Percentiles rank a stretch among this genome's conserved stretches.
Evolutionary conservation across 1,139 yeast genomes (phyloP).

Genomic region (Geotrichum australiense): DNA sequence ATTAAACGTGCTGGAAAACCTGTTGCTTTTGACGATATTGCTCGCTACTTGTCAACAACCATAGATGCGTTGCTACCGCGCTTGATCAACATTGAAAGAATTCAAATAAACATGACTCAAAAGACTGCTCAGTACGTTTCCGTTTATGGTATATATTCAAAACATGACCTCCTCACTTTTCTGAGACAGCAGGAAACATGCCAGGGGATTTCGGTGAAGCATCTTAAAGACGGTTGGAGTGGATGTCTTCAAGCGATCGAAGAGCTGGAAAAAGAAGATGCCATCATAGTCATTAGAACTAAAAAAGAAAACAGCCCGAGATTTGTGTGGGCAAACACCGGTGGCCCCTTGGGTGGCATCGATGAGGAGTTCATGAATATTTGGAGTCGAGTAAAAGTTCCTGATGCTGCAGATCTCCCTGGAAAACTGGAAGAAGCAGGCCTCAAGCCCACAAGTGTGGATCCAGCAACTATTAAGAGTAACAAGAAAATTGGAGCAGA

Average conservation of each 20-base stretch:
- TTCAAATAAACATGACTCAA: slow-evolving; percentile 38
- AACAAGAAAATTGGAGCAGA: slow-evolving; percentile 44
- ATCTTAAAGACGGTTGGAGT: slow-evolving; percentile 93
- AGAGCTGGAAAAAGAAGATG: slow-evolving; percentile 50
- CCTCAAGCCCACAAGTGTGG: slow-evolving; percentile 92
- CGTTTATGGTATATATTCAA: slow-evolving; percentile 76
- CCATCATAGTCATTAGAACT: slow-evolving; percentile 75
- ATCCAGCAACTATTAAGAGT: slow-evolving; percentile 79
- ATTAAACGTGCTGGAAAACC: slow-evolving; percentile 65
- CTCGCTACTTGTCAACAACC: slow-evolving; percentile 46
- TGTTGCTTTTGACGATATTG: slow-evolving; percentile 53
- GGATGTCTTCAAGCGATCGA: slow-evolving; percentile 54
- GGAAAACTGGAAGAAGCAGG: slow-evolving; percentile 73
- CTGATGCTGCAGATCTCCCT: slow-evolving; percentile 75
- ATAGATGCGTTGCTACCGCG: slow-evolving; percentile 50
- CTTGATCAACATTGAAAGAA: slow-evolving; percentile 67
- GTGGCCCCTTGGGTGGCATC: slow-evolving; percentile 65
- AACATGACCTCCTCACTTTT: slow-evolving; percentile 67
- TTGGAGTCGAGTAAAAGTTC: slow-evolving; percentile 77
- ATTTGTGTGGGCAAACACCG: slow-evolving; percentile 81
- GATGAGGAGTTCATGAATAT: slow-evolving; percentile 77
- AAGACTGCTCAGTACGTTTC: slow-evolving; percentile 81
- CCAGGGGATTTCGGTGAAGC: slow-evolving; percentile 82
- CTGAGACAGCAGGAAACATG: slow-evolving; percentile 78
- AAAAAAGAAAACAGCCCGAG: slow-evolving; percentile 90